Evolutionary conservation across 805 yeast genomes (phyloP).

Genomic region (Starmerella stellata): DNA sequence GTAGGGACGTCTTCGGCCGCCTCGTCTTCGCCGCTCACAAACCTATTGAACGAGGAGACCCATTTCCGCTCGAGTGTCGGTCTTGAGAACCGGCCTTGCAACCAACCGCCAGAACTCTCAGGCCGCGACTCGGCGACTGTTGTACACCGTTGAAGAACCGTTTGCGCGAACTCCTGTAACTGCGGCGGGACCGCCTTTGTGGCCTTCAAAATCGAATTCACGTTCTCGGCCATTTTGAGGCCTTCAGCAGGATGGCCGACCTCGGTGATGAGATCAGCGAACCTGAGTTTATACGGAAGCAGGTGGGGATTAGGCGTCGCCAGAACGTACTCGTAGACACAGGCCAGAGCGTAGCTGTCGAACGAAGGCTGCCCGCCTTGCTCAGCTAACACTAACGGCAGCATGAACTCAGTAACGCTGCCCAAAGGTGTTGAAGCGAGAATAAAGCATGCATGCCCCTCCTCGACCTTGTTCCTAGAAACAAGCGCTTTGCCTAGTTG

Average conservation of each 20-base stretch:
- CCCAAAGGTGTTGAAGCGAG: constrained; percentile 21
- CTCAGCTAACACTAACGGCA: constrained; percentile 19
- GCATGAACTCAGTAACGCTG: constrained; percentile 15
- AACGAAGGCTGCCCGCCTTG: constrained; percentile 13
- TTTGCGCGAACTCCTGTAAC: constrained; percentile 33
- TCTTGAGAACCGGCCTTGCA: constrained; percentile 35
- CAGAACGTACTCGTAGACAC: constrained; percentile 45
- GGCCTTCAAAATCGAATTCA: constrained; percentile 6
- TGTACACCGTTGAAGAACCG: constrained; percentile 11
- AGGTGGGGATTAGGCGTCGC: constrained; percentile 27
- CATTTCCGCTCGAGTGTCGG: constrained; percentile 55
- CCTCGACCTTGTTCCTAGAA: constrained; percentile 24
- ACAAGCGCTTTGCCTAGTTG: constrained; percentile 25
- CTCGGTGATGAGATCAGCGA: constrained; percentile 55
- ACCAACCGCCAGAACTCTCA: constrained; percentile 40
- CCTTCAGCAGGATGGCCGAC: constrained; percentile 41
- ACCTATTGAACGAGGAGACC: constrained; percentile 65
- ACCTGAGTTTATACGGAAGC: constrained; percentile 42
- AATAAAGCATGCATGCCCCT: constrained; percentile 26
- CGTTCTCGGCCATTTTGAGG: constrained; percentile 22
- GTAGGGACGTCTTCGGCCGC: too few species aligned
- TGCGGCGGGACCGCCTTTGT: constrained; percentile 11
- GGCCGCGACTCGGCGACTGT: constrained; percentile 16
- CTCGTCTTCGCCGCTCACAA: constrained; percentile 71
- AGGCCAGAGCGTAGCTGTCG: constrained; percentile 40